A percentile compares a stretch with the other conserved stretches of the same genome.
phyloP scores from a whole-genome alignment of 768 basidiomycete genomes.

The Amylocystis lapponica region DNA sequence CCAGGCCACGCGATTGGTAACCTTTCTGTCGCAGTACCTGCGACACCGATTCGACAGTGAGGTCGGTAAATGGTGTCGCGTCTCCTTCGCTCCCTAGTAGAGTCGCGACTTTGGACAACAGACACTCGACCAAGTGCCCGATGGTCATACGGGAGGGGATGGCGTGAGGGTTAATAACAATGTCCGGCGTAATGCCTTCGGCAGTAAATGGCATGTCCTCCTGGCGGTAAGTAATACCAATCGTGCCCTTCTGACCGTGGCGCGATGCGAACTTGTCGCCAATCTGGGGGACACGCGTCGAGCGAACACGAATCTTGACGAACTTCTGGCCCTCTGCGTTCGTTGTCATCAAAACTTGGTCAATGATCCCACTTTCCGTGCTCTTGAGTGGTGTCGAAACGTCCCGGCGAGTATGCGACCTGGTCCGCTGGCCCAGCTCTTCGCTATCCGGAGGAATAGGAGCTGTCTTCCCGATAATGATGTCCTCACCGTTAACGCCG shows the following conservation, averaged over 20 bases:
- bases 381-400: conserved; percentile 97
- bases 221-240: conserved; percentile 98
- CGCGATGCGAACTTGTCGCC: conserved; percentile 99
- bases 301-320: conserved; percentile 94
- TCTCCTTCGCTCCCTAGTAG: conserved; percentile 96
- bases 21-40: conserved; percentile 80
- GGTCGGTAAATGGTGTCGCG: conserved; percentile 96
- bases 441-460: conserved; percentile 96
- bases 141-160: conserved; percentile 99
- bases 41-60: conserved; percentile 99
- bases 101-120: conserved; percentile 93
- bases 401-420: conserved; percentile 88
- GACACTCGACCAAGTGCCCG: conserved; percentile 97
- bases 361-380: conserved; percentile 96
- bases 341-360: conserved; percentile 95
- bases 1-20: conserved; percentile 95
- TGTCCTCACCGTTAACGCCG: conserved; percentile 93
- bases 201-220: conserved; percentile 99
- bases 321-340: conserved; percentile 96
- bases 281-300: conserved; percentile 94
- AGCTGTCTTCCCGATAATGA: conserved; percentile 98
- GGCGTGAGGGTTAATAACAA: conserved; percentile 98
- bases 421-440: conserved; percentile 93
- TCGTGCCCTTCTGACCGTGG: conserved; percentile 99
- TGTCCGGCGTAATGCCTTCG: conserved; percentile 94